A percentile compares a stretch with the other conserved stretches of the same genome.
phyloP scores from a whole-genome alignment of 257 asterid genomes.

The Apocynum venetum region DNA sequence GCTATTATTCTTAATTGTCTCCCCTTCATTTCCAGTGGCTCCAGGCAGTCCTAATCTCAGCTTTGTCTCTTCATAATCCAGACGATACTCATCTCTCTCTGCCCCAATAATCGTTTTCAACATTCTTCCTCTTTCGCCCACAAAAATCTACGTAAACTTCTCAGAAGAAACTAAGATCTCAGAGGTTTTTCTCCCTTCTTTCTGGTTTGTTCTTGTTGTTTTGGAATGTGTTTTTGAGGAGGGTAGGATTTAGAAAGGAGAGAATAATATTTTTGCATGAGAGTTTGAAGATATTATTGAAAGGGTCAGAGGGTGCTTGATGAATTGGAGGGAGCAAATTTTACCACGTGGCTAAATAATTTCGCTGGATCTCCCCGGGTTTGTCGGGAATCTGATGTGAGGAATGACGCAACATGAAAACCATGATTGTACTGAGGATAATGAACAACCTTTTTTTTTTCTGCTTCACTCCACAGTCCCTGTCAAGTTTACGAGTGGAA shows the following conservation, averaged over 20 bases:
- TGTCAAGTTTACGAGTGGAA: too few species aligned
- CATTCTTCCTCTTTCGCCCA: neutral
- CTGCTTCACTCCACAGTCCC: neutral
- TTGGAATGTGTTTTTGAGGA: neutral
- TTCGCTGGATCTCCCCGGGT: neutral
- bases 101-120: neutral
- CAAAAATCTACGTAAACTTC: too few species aligned
- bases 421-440: neutral
- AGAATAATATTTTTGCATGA: neutral
- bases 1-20: neutral
- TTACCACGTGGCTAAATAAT: neutral
- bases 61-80: slow-evolving; percentile 49
- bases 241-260: neutral
- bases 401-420: slow-evolving; percentile 1
- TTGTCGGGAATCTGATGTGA: slow-evolving; percentile 10
- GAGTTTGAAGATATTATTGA: neutral
- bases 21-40: slow-evolving; percentile 16
- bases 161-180: neutral
- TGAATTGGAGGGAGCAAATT: neutral
- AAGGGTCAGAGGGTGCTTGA: neutral
- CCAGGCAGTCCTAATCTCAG: slow-evolving; percentile 47
- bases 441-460: neutral
- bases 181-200: neutral
- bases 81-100: neutral
- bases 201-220: neutral